A percentile compares a stretch with the other conserved stretches of the same genome.
Evolutionary conservation across 495 filamentous ascomycete species (phyloP).

Genomic region (Tuber magnatum): DNA sequence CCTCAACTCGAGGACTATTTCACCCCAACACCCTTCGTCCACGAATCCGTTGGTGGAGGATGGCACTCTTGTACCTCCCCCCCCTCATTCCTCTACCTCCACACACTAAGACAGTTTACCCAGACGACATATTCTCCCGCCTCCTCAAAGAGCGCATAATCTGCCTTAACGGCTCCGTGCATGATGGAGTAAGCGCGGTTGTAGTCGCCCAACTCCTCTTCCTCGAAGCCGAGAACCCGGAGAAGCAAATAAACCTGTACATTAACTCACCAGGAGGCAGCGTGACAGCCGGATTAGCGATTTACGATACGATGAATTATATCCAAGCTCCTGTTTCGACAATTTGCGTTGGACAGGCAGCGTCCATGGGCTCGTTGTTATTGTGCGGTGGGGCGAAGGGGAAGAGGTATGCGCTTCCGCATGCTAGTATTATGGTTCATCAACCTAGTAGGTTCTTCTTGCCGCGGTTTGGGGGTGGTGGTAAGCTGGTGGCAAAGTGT

Average conservation of each 20-base stretch:
- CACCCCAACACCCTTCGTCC: constrained; percentile 38
- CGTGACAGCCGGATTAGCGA: constrained; percentile 89
- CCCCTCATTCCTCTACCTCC: not conserved
- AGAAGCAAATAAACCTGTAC: constrained; percentile 92
- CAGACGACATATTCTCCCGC: constrained; percentile 41
- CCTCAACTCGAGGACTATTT: constrained; percentile 29
- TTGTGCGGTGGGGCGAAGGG: constrained; percentile 80
- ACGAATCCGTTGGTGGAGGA: constrained; percentile 39
- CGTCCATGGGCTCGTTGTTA: constrained; percentile 86
- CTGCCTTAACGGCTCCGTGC: constrained; percentile 85
- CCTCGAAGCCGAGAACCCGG: constrained; percentile 91
- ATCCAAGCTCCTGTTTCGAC: constrained; percentile 86
- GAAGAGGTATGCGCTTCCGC: constrained; percentile 79
- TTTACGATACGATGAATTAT: constrained; percentile 99
- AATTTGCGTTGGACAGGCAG: constrained; percentile 90
- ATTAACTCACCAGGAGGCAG: constrained; percentile 94
- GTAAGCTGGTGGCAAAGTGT: not conserved
- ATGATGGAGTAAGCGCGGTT: constrained; percentile 78
- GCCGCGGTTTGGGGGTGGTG: not conserved
- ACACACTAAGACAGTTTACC: not conserved
- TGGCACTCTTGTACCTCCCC: constrained; percentile 40
- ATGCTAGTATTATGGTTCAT: constrained; percentile 92
- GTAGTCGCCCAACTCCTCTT: constrained; percentile 94
- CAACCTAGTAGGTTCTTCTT: constrained; percentile 55
- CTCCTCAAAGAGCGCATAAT: constrained; percentile 73